Percentiles rank a stretch among this genome's conserved stretches.
Evolutionary conservation across 2,329 filamentous ascomycete species (phyloP).

Genomic region (Aspergillus sp.): DNA sequence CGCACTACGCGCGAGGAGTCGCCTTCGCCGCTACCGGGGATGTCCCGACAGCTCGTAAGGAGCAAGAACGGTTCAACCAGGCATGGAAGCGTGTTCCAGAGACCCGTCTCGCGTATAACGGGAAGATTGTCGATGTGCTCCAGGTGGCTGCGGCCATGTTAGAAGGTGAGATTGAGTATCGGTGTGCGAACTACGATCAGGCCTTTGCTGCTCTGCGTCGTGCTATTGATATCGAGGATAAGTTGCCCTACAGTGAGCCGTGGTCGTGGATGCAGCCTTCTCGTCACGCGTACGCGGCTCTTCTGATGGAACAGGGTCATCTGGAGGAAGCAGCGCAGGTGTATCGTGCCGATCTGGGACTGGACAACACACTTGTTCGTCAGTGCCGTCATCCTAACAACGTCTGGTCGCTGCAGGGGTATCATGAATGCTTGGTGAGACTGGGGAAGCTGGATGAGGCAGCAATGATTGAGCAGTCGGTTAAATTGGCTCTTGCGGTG

Average conservation of each 20-base stretch:
- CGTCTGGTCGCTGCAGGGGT: constrained; percentile 72
- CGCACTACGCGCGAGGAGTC: constrained; percentile 66
- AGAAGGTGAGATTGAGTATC: constrained; percentile 71
- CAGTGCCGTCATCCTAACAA: constrained; percentile 68
- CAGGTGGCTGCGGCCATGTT: constrained; percentile 64
- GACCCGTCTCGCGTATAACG: constrained; percentile 67
- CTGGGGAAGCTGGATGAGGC: constrained; percentile 53
- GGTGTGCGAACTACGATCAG: constrained; percentile 55
- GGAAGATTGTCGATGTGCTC: constrained; percentile 64
- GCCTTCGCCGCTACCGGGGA: constrained; percentile 62
- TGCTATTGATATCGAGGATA: constrained; percentile 62
- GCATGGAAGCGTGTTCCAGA: constrained; percentile 56
- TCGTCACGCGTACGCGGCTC: constrained; percentile 67
- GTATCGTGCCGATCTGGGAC: constrained; percentile 62
- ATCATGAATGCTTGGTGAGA: constrained; percentile 65
- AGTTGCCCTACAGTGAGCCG: constrained; percentile 68
- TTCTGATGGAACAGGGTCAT: constrained; percentile 66
- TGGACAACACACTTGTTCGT: constrained; percentile 59
- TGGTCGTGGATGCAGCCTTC: constrained; percentile 78
- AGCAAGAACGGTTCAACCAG: constrained; percentile 54
- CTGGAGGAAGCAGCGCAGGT: constrained; percentile 55
- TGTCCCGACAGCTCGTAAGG: constrained; percentile 53
- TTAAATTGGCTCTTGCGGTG: constrained; percentile 53
- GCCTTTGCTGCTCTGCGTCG: constrained; percentile 61
- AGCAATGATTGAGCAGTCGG: constrained; percentile 46